A percentile compares a stretch with the other conserved stretches of the same genome.
Conservation (phyloP, 83 land plant species). For the Picea mariana region DNA sequence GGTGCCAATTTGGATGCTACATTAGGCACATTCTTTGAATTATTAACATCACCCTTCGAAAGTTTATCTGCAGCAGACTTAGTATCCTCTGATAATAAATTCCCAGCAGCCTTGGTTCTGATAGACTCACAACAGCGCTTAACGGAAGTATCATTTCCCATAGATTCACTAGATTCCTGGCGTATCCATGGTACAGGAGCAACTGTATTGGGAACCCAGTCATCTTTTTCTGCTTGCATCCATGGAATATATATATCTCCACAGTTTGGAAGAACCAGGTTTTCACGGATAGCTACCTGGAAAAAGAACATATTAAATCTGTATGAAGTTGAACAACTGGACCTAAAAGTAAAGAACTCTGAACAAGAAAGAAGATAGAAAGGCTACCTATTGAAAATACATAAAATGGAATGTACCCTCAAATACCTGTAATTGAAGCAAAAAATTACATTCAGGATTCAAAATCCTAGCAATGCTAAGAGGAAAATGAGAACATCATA, state of each 20-base stretch:
- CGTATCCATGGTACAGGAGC: slow-evolving; percentile 65
- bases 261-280: slow-evolving; percentile 71
- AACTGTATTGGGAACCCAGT: slow-evolving; percentile 62
- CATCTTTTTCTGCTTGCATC: slow-evolving; percentile 82
- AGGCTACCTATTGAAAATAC: background rate
- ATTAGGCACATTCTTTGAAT: background rate
- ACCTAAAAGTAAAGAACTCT: background rate
- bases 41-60: background rate
- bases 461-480: too few species aligned
- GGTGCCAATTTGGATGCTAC: background rate
- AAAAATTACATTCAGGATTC: too few species aligned
- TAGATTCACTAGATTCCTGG: slow-evolving; percentile 34
- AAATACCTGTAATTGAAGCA: too few species aligned
- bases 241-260: slow-evolving; percentile 58
- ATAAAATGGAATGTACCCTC: background rate
- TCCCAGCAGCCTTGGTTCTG: background rate
- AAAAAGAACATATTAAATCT: slow-evolving; percentile 13
- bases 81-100: background rate
- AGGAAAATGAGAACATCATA: too few species aligned
- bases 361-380: background rate
- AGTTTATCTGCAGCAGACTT: background rate
- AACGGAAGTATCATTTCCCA: background rate
- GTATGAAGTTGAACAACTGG: background rate
- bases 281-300: slow-evolving; percentile 69
- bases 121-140: slow-evolving; percentile 17